Base-by-base conservation (phyloP, 2,329 filamentous ascomycete species). In the Tolypocladium cylindrosporum region DNA sequence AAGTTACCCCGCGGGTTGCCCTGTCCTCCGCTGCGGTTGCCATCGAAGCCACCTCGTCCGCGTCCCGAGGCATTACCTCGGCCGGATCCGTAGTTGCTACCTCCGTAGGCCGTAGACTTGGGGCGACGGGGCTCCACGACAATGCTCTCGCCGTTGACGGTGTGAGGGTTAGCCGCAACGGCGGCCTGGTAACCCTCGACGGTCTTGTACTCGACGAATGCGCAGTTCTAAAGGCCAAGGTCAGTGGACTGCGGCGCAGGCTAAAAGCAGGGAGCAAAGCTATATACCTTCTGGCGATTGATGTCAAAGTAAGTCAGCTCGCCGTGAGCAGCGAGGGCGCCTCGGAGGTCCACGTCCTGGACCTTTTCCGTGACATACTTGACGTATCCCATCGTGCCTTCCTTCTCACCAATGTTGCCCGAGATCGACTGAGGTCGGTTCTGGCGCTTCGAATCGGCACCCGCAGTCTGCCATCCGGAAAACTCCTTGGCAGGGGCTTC, bases 361-460 rank as follows among this genome's bases (percentile, higher is more conserved):
- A 99, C 87, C 75, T 91, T 92, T 40, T 96, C 91, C 55, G 87
- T 93, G 55, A 97, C 93, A 67, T 93, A 96, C 80, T 96, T 96
- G 74, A 99, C 91, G 74, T 97, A 97, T 24, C 89, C 94, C 65
- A 91, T 83, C 57, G 87, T 87, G 61, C 84, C 84, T 62, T 93
- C 88, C 68, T 90, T 88, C 68, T 92, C 89, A 53, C 76, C 70
- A n/a, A 76, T 73, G 34, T 79, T 72, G 55, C 78, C 78, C 58
- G 84, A 79, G 65, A 84, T 79, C 57, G 86, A 83, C 72, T 89
- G 87, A 55, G 83, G 83, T 62, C 90, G 85, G 67, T 86, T 87
- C 71, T 94, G 90, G 70, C 90, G 87, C 80, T 94, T 94, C 66
- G 88, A 88, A 73, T 96, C 89, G 58, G 85, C 83, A 59, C 88